Evolutionary conservation across 2,329 filamentous ascomycete species (phyloP), one percentile per base, ranked within the genome.

Genomic region (Aureobasidium sp.): DNA sequence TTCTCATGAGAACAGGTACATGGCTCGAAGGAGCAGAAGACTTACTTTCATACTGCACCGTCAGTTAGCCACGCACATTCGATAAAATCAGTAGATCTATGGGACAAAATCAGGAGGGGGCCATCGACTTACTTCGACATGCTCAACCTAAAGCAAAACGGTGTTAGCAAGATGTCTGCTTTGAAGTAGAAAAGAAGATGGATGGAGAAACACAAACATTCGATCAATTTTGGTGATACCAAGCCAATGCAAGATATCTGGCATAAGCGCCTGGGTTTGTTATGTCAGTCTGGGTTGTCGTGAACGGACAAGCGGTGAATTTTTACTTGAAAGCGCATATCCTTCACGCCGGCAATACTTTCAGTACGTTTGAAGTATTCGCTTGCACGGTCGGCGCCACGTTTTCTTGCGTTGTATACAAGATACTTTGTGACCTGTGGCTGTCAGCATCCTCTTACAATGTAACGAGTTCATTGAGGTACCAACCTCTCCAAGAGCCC

Each of bases 291-390:
- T 33, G 31, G 9, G 9, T 33, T 3, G 11, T 33, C 31, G 31
- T 33, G 31, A 8, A 33, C 31, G 31, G 31, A 33, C 31, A 33
- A 33, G 8, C 31, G 11, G 12, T 33, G 31, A 11, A 33, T 33
- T 33, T 12, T 9, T 9, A 33, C 31, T 8, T 97, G 94, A 81
- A 97, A 97, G 42, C 94, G 87, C 93, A 97, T 97, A 72, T 88
- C 81, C 75, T 96, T 96, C 67, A 97, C 93, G 64, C 94, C 94
- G 9, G 94, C 94, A 72, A 99, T 95, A 73, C 97, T 96, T 76
- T 97, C 93, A n/a, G 93, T 97, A 42, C 94, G 83, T 76, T 93
- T 88, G 79, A 97, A 97, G 77, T 97, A 97, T 74, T 96, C 91
- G 68, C 88, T 93, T 24, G 91, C 91, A 63, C 68, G 84, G 75